These are phyloP conservation scores for Lipomyces oligophaga DNA, from an alignment of 805 yeast genomes.

Conservation along the genomic window DNA sequence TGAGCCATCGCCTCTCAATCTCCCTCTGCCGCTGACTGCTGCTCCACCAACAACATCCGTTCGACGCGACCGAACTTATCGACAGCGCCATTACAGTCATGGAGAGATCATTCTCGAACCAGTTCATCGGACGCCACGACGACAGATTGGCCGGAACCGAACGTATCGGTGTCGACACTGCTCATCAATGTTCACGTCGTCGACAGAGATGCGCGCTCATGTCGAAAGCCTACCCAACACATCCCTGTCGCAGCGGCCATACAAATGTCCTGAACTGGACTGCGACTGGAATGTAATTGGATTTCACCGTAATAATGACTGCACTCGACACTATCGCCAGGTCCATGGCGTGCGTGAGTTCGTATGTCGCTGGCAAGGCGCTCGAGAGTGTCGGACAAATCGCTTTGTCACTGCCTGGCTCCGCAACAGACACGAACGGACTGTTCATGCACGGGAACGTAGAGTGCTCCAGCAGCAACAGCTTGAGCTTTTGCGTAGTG, in stretches of 20 bases:
- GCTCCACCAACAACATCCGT: too few species aligned
- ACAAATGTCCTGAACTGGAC: slow-evolving; percentile 18
- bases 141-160: slow-evolving; percentile 20
- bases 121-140: slow-evolving; percentile 1
- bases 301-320: slow-evolving; percentile 26
- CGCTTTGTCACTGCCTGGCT: slow-evolving; percentile 27
- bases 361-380: slow-evolving; percentile 22
- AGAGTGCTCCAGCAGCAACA: too few species aligned
- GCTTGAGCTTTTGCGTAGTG: too few species aligned
- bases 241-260: slow-evolving; percentile 18
- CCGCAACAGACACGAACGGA: slow-evolving; percentile 24
- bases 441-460: slow-evolving; percentile 20
- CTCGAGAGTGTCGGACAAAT: slow-evolving; percentile 22
- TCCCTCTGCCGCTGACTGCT: too few species aligned
- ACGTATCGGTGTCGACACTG: slow-evolving; percentile 27
- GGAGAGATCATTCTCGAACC: too few species aligned
- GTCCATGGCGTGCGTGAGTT: slow-evolving; percentile 27
- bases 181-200: slow-evolving; percentile 5
- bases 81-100: too few species aligned
- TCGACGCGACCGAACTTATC: too few species aligned
- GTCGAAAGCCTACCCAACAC: slow-evolving; percentile 11
- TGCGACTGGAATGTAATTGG: slow-evolving; percentile 28
- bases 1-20: too few species aligned
- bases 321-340: slow-evolving; percentile 24
- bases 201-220: slow-evolving; percentile 14